Evolutionary conservation across 805 yeast species (phyloP), one percentile per base, ranked within the genome.

Genomic region (Saccharomycopsis microspora): DNA sequence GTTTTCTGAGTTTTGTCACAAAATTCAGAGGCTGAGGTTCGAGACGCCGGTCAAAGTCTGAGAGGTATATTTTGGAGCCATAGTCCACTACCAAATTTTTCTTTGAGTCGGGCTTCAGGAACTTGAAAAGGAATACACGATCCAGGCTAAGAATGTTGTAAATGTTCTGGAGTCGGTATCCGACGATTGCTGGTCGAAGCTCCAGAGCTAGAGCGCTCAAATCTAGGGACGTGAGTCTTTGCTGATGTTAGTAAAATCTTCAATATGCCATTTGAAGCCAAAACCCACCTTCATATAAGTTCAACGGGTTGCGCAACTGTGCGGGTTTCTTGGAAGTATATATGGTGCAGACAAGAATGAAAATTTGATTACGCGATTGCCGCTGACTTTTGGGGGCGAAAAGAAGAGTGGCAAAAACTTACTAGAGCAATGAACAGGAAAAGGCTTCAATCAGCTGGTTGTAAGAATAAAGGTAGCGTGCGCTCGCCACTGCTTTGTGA

Each of bases 191-290:
- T 5, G 65, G 58, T 45, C 71, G 71, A 41, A 89, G 71, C 62
- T 90, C 97, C 27, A 71, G 65, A 1, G 82, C 70, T 32, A 89
- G 64, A 46, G 87, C 68, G 60, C 80, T 82, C 41, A 90, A 71
- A 63, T 90, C 97, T 49, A 90, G 67, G 2, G 95, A 81, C 4
- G 89, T 81, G 48, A 88, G 76, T 66, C 97, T 74, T 72, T 90
- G 97, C 80, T 89, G 19, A 19, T 19, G 19, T 19, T 19, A 19
- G 19, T 30, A n/a, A 40, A n/a, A 40, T 5, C 4, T 11, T 55
- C 59, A 11, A 4, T 41, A 19, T 19, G 19, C 19, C 19, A 19
- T 19, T 19, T 19, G 19, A 19, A 19, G 19, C 19, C 19, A 19
- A 19, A 19, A 19, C 19, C 19, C 19, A 19, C 19, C 19, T 19